A percentile compares a stretch with the other conserved stretches of the same genome.
These are phyloP conservation scores for Luzula sylvatica DNA, from an alignment of 176 grass and related monocot genomes.

Conservation along the genomic window DNA sequence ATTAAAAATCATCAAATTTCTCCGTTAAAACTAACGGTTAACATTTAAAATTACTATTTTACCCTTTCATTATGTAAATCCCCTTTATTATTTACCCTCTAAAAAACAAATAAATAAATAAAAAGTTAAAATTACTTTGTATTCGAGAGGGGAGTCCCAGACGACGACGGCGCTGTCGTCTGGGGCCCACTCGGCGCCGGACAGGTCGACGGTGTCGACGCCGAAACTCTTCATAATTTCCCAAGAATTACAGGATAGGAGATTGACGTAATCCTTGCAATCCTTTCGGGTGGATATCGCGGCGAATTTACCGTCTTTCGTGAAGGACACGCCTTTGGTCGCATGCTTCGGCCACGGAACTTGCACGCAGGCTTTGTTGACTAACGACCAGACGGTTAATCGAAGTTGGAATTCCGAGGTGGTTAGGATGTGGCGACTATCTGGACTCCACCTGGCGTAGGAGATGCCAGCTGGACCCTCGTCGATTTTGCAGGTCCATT, in stretches of 20 bases:
- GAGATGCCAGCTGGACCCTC: constrained; percentile 82
- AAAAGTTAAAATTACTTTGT: constrained; percentile 57
- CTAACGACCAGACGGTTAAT: constrained; percentile 82
- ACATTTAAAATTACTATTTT: too few species aligned
- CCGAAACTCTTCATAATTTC: constrained; percentile 82
- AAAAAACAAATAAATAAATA: neutral
- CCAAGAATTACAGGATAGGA: constrained; percentile 88
- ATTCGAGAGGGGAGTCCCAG: constrained; percentile 98
- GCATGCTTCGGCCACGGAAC: constrained; percentile 87
- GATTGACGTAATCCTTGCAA: constrained; percentile 92
- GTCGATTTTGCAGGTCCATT: constrained; percentile 98
- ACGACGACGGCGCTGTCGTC: constrained; percentile 83
- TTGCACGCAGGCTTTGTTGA: constrained; percentile 89
- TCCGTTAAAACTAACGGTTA: too few species aligned
- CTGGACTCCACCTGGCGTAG: constrained; percentile 79
- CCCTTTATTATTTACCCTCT: too few species aligned
- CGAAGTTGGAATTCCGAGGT: constrained; percentile 97
- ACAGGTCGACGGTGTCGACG: constrained; percentile 73
- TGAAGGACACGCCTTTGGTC: constrained; percentile 77
- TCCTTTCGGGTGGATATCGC: constrained; percentile 78
- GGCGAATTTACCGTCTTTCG: constrained; percentile 82
- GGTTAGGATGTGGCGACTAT: constrained; percentile 86
- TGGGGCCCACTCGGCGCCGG: constrained; percentile 84
- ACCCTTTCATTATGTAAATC: too few species aligned
- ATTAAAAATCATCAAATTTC: too few species aligned